Conservation (phyloP, 306 rosid genomes). For the Castanea mollissima region DNA sequence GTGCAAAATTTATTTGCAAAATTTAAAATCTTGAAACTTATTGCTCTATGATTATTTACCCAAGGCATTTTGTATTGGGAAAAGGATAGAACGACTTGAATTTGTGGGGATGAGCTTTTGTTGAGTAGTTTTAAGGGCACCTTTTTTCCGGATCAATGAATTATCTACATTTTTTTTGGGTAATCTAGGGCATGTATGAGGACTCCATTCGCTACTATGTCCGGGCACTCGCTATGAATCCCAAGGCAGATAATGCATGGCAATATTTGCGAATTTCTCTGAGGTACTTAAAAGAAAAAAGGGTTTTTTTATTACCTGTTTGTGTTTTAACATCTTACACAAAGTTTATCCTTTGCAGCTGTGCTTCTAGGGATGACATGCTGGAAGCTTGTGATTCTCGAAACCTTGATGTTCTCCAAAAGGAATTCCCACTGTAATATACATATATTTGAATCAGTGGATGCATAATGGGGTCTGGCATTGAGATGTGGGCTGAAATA, state of each 20-base stretch:
- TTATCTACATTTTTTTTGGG: neutral
- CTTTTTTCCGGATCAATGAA: neutral
- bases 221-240: constrained; percentile 96
- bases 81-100: neutral
- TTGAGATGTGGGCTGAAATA: constrained; percentile 11
- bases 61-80: neutral
- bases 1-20: neutral
- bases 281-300: constrained; percentile 47
- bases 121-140: neutral
- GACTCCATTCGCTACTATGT: constrained; percentile 92
- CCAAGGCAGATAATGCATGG: constrained; percentile 98
- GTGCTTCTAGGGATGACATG: constrained; percentile 95
- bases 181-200: constrained; percentile 78
- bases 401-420: constrained; percentile 88
- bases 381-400: constrained; percentile 90
- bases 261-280: constrained; percentile 91
- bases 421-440: constrained; percentile 80
- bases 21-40: neutral
- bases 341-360: constrained; percentile 51
- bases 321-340: neutral
- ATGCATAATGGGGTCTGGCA: constrained; percentile 5
- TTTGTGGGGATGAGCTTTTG: neutral
- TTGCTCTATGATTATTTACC: neutral
- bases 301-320: neutral
- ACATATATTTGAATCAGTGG: constrained; percentile 7